Evolutionary conservation across 2,329 filamentous ascomycete species (phyloP).

Genomic region (Alternaria rosae): DNA sequence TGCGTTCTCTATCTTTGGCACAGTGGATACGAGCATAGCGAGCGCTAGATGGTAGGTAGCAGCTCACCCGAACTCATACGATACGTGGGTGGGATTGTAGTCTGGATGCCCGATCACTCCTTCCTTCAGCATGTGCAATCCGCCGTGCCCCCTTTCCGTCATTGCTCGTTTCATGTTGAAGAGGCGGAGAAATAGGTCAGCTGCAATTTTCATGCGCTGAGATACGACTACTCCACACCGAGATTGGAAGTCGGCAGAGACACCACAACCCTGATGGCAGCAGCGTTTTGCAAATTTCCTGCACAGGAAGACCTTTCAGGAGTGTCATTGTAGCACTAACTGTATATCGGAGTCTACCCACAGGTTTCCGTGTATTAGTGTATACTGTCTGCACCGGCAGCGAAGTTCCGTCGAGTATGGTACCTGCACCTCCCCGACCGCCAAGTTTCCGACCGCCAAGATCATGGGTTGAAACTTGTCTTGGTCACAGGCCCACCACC

Average conservation of each 20-base stretch:
- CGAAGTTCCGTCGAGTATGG: not conserved
- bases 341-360: not conserved
- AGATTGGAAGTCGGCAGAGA: not conserved
- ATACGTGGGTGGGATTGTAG: not conserved
- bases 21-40: not conserved
- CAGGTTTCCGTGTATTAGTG: not conserved
- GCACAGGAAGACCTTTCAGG: too few species aligned
- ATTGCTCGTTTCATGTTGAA: not conserved
- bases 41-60: not conserved
- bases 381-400: not conserved
- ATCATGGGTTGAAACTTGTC: conserved; percentile 5
- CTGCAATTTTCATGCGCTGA: not conserved
- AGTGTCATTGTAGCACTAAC: not conserved
- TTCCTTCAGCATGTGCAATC: not conserved
- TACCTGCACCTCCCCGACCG: not conserved
- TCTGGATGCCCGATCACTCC: not conserved
- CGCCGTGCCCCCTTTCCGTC: not conserved
- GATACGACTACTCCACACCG: too few species aligned
- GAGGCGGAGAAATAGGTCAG: not conserved
- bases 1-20: not conserved
- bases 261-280: not conserved
- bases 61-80: not conserved
- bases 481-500: not conserved
- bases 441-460: conserved; percentile 1
- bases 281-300: not conserved